Base-by-base conservation (phyloP, 192 early-diverging fungal genomes). In the Linnemannia schmuckeri region DNA sequence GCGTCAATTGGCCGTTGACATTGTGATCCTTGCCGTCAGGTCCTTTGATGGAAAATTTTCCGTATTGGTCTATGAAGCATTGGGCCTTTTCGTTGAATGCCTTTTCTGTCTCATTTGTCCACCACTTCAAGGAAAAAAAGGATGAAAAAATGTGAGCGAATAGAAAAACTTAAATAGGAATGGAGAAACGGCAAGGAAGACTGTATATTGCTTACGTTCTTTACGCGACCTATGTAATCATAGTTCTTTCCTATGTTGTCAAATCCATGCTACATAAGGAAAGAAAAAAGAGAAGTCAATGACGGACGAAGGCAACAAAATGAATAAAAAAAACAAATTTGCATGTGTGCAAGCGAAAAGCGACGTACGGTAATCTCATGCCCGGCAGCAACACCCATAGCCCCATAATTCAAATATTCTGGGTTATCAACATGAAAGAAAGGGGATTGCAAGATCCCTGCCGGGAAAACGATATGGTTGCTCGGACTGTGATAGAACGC, bases 21-120 rank as follows among this genome's bases (percentile, higher is more conserved):
- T 71, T 15, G 27, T 74, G 22, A 10, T 71, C 40, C 22, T 81
- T 69, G 61, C 89, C 80, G 66, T 90, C 55, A 22, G 75, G 69
- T 46, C 78, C 86, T 68, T 83, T 63, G 20, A 95, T 70, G 4
- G 72, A 76, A 61, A 89, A 91, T 6, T 87, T 75, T 15, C 73
- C 68, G 80, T 95, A 96, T 82, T 96, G 94, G 10, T 94, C 55
- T 37, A 90, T 79, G 79, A 94, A 95, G 76, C 94, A 96, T 69
- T 89, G 33, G 0, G 92, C 81, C 52, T 88, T 88, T 17, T 87
- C 72, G 3, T 89, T 75, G 68, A 94, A 95, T 17, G 73, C 81
- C 40, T 78, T 72, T 24, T 87, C 74, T 0, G 94, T 95, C 57
- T 79, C 75, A 13, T 92, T 90, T 6, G 92, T 90, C 95, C 95